Conservation (phyloP, 176 grass and related monocot species). For the Canna indica region DNA sequence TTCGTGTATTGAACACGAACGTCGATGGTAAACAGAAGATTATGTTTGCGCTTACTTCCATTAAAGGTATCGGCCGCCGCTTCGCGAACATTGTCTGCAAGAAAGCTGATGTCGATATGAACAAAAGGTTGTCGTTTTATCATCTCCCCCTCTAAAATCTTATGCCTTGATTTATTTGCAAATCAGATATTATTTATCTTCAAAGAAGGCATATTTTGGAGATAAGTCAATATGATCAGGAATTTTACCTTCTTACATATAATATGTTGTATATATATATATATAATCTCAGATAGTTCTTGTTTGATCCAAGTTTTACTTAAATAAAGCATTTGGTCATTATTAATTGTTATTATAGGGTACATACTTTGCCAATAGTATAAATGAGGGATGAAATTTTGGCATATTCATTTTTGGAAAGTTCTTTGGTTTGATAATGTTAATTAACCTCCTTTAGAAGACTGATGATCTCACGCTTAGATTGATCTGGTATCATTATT, state of each 20-base stretch:
- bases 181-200: no score
- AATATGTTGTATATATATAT: no score
- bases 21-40: constrained; percentile 14
- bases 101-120: constrained; percentile 16
- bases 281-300: no score
- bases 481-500: neutral
- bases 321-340: no score
- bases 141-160: neutral
- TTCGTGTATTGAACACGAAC: constrained; percentile 18
- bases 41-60: constrained; percentile 5
- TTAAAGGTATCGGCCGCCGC: constrained; percentile 12
- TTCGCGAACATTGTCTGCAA: constrained; percentile 15
- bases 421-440: neutral
- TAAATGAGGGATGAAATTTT: neutral
- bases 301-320: no score
- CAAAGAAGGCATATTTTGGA: no score
- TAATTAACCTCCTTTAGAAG: neutral
- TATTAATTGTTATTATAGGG: no score
- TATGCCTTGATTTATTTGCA: neutral
- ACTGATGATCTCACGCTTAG: no score
- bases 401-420: neutral
- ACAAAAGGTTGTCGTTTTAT: neutral
- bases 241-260: no score
- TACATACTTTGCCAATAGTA: no score
- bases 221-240: no score